Evolutionary conservation across 2,329 filamentous ascomycete genomes (phyloP).

Genomic region (Exophiala oligosperma): DNA sequence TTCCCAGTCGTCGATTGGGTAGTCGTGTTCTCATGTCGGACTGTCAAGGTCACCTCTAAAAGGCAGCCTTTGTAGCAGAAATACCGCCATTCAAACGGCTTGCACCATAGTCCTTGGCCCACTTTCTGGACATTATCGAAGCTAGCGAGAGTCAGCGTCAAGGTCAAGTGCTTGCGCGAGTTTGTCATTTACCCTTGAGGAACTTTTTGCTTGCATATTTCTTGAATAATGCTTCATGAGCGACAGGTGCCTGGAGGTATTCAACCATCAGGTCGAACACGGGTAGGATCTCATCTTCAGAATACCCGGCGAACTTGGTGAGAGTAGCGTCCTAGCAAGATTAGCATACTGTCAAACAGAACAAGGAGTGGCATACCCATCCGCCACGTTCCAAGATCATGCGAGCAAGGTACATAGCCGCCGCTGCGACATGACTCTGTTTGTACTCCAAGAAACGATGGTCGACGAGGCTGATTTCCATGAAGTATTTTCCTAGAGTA

Average conservation of each 20-base stretch:
- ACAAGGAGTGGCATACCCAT: conserved; percentile 65
- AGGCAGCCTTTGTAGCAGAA: conserved; percentile 18
- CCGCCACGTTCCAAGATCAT: conserved; percentile 85
- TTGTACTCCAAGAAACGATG: conserved; percentile 89
- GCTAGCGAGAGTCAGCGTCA: conserved; percentile 54
- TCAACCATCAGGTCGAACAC: conserved; percentile 95
- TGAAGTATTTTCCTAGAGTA: conserved; percentile 94
- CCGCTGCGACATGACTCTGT: conserved; percentile 86
- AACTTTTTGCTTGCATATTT: conserved; percentile 99
- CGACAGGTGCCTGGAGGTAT: conserved; percentile 85
- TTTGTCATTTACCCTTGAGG: conserved; percentile 73
- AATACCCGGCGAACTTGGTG: conserved; percentile 88
- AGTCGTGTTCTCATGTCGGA: neutral
- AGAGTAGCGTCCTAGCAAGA: conserved; percentile 72
- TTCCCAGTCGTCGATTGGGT: neutral
- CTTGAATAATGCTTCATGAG: conserved; percentile 98
- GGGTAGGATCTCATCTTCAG: conserved; percentile 87
- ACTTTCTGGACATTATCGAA: conserved; percentile 85
- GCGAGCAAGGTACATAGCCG: conserved; percentile 91
- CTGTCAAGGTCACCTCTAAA: neutral
- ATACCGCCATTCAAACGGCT: conserved; percentile 22
- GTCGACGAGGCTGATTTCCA: conserved; percentile 94
- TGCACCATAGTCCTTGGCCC: conserved; percentile 75
- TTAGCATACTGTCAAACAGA: conserved; percentile 19
- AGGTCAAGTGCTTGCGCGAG: neutral